Evolutionary conservation across 495 filamentous ascomycete species (phyloP).

Genomic region (Xylaria telfairii): DNA sequence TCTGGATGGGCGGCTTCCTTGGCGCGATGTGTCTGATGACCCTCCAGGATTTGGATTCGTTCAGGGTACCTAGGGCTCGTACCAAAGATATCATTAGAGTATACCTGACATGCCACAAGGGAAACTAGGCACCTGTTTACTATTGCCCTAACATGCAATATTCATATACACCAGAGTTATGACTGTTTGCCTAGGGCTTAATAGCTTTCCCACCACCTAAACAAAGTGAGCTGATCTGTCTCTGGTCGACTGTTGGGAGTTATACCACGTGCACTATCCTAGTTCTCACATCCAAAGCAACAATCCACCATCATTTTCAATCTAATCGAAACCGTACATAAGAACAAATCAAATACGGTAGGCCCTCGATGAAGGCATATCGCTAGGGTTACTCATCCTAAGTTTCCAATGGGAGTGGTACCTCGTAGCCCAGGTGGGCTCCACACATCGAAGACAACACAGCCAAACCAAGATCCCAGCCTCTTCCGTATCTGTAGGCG

Average conservation of each 20-base stretch:
- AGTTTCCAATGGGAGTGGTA: background rate
- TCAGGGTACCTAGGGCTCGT: background rate
- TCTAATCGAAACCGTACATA: background rate
- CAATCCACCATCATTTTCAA: background rate
- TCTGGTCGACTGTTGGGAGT: background rate
- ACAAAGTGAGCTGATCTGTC: background rate
- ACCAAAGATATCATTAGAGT: background rate
- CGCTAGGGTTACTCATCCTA: background rate
- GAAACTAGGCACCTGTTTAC: slow-evolving; percentile 10
- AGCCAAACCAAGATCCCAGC: background rate
- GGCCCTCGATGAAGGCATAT: background rate
- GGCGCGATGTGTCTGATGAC: background rate
- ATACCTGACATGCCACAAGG: background rate
- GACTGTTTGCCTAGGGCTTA: background rate
- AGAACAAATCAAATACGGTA: background rate
- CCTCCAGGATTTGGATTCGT: slow-evolving; percentile 3
- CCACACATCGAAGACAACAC: background rate
- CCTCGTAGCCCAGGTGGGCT: background rate
- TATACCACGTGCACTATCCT: background rate
- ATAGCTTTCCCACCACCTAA: background rate
- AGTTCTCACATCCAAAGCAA: background rate
- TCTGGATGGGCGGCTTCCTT: slow-evolving; percentile 4
- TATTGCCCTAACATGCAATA: slow-evolving; percentile 11
- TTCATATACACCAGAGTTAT: background rate
- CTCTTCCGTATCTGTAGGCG: background rate